Evolutionary conservation across 225 moss, liverwort and hornwort genomes (phyloP), one percentile per base, ranked within the genome.

Genomic region (Sphagnum tenellum): DNA sequence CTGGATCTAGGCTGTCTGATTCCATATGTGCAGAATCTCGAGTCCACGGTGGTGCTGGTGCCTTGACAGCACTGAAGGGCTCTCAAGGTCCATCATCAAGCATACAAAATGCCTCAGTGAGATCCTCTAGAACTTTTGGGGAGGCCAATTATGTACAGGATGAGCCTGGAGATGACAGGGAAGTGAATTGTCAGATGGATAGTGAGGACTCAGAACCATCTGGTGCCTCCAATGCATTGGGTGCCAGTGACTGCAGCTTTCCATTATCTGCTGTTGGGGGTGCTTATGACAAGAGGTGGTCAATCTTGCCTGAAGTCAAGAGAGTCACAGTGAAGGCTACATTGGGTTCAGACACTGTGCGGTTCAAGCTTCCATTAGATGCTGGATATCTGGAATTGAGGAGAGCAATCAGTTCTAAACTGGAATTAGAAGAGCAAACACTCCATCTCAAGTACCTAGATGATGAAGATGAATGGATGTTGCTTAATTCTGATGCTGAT

Each of bases 1-100:
- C 67, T 0, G 79, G 82, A 1, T 72, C 75, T 47, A 80, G 78
- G 53, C 74, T 68, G 13, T 29, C 29, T 29, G 70, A 66, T 51
- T 76, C 74, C 2, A 67, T 78, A 4, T 80, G 84, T 71, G 86
- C 84, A 10, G 92, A 90, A 76, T 88, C 76, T 48, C 86, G 96
- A 46, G 96, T 98, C 3, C 96, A 98, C 53, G 96, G 96, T 47
- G 88, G 96, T 11, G 89, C 75, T 51, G 88, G 92, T 60, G 96
- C 92, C 6, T 66, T 98, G 44, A 82, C 87, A 64, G 89, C 90
- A 52, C 66, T 98, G 57, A 84, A 85, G 10, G 81, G 87, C 73
- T 81, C 80, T 0, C 80, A 81, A 13, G 4, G 75, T 61, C 71
- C 77, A 46, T 84, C 84, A 1, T 80, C 77, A 56, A 77, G 48